These are phyloP conservation scores for Pelargonium australe DNA, from an alignment of 441 rosid species.

Conservation along the genomic window DNA sequence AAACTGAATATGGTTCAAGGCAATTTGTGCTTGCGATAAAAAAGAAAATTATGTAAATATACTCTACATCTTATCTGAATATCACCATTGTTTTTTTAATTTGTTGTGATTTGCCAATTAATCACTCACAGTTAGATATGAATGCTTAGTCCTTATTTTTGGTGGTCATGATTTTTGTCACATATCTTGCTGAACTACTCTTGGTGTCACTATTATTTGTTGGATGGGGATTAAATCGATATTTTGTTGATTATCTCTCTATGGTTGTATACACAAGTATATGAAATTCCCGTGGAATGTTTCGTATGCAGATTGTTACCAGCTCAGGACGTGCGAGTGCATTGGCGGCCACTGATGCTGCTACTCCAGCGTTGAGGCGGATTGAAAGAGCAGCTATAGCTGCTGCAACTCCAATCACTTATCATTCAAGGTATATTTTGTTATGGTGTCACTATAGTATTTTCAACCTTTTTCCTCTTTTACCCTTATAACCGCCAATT, in stretches of 20 bases:
- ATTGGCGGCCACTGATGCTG: conserved; percentile 96
- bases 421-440: conserved; percentile 60
- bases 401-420: conserved; percentile 93
- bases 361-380: conserved; percentile 90
- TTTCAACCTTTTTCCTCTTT: neutral
- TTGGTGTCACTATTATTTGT: neutral
- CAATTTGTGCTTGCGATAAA: neutral
- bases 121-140: neutral
- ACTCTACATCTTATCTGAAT: neutral
- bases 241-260: conserved; percentile 2
- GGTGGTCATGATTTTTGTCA: neutral
- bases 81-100: neutral
- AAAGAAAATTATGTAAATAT: neutral
- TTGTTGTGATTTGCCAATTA: neutral
- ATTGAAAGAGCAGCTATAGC: conserved; percentile 98
- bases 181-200: neutral
- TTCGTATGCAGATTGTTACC: conserved; percentile 69
- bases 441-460: neutral
- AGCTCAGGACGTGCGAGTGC: conserved; percentile 94
- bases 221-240: neutral
- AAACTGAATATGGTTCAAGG: neutral
- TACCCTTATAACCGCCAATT: neutral
- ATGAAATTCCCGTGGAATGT: conserved; percentile 13
- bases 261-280: conserved; percentile 1
- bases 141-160: neutral